A percentile compares a stretch with the other conserved stretches of the same genome.
These are phyloP conservation scores for Helminthosporium solani DNA, from an alignment of 2,329 filamentous ascomycete species.

Conservation along the genomic window DNA sequence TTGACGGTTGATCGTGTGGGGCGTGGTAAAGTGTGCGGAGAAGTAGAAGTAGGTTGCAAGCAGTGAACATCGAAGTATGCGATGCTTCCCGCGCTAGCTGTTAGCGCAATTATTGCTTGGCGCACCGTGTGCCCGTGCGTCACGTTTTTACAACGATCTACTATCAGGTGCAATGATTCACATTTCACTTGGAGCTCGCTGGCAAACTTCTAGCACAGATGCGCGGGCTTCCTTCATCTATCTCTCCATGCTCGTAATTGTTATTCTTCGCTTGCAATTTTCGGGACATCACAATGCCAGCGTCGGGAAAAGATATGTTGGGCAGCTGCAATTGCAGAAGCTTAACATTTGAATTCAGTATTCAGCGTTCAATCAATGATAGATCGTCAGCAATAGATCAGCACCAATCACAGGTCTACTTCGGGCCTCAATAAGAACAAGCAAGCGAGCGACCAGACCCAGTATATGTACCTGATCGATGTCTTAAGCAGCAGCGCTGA, in stretches of 20 bases:
- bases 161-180: too few relatives aligned
- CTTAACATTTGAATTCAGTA: neutral
- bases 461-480: neutral
- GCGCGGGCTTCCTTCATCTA: too few relatives aligned
- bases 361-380: too few relatives aligned
- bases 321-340: neutral
- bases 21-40: constrained; percentile 18
- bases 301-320: neutral
- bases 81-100: neutral
- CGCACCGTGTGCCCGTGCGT: neutral
- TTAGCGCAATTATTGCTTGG: neutral
- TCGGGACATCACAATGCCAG: neutral
- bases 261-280: too few relatives aligned
- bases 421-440: constrained; percentile 25
- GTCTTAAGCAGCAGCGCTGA: constrained; percentile 44
- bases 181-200: too few relatives aligned
- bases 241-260: too few relatives aligned
- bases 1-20: constrained; percentile 14
- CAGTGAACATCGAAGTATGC: neutral
- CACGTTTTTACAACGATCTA: neutral
- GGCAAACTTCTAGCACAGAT: too few relatives aligned
- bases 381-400: neutral
- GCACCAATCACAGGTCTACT: neutral
- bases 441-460: constrained; percentile 34
- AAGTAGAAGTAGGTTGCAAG: constrained; percentile 10